Evolutionary conservation across 2,329 filamentous ascomycete species (phyloP).

Genomic region (Curvularia spicifera): DNA sequence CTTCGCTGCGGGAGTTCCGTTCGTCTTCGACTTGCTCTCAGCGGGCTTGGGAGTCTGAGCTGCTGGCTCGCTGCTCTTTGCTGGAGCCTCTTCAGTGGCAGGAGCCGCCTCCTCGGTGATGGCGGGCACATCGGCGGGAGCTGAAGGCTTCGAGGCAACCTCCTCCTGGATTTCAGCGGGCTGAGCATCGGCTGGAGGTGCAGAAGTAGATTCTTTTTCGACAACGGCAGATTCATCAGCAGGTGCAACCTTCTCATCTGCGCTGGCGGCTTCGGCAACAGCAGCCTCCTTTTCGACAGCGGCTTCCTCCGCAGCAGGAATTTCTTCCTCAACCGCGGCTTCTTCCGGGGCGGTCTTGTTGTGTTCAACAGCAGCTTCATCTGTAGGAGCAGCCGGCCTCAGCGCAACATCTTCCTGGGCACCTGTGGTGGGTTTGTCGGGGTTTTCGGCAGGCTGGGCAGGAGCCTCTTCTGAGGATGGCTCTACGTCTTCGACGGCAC

Average conservation of each 20-base stretch:
- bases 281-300: slow-evolving; percentile 2
- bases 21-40: slow-evolving; percentile 25
- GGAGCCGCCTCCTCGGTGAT: slow-evolving; percentile 49
- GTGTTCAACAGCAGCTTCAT: slow-evolving; percentile 45
- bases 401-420: slow-evolving; percentile 51
- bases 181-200: neutral
- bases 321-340: slow-evolving; percentile 34
- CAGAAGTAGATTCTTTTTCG: neutral
- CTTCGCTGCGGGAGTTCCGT: slow-evolving; percentile 15
- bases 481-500: slow-evolving; percentile 1
- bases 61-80: neutral
- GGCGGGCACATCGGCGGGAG: slow-evolving; percentile 43
- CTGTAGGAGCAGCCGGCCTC: slow-evolving; percentile 51
- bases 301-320: neutral
- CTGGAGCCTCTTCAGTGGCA: slow-evolving; percentile 22
- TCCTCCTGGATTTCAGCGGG: slow-evolving; percentile 29
- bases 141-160: slow-evolving; percentile 44
- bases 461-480: slow-evolving; percentile 2
- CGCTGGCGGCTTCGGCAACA: slow-evolving; percentile 25
- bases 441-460: slow-evolving; percentile 40
- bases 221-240: slow-evolving; percentile 5
- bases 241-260: slow-evolving; percentile 1
- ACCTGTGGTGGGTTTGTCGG: slow-evolving; percentile 53
- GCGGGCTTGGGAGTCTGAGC: slow-evolving; percentile 4
- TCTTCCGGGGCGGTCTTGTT: slow-evolving; percentile 25